Evolutionary conservation across 2,329 filamentous ascomycete genomes (phyloP).

Genomic region (Thelonectria rubi): DNA sequence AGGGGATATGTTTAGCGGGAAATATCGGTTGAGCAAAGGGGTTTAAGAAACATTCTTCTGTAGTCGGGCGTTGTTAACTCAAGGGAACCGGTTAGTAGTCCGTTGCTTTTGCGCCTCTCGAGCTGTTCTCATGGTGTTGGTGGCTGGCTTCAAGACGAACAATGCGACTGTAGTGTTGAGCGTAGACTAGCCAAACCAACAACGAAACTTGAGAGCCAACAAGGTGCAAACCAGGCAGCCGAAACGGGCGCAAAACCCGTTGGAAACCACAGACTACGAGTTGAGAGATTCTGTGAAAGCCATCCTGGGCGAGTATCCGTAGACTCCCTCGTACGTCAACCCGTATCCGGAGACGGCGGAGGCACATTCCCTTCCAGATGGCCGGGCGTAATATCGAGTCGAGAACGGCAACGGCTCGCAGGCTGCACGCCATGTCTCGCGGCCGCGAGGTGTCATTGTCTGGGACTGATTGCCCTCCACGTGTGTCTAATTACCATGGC

Average conservation of each 20-base stretch:
- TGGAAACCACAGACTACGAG: no score
- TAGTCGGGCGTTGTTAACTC: no score
- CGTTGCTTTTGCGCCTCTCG: neutral
- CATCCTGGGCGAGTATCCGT: neutral
- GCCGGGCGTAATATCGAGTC: neutral
- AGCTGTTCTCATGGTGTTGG: conserved; percentile 8
- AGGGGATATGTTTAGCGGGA: conserved; percentile 10
- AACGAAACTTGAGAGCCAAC: no score
- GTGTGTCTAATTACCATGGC: neutral
- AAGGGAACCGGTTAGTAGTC: no score
- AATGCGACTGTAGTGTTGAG: conserved; percentile 9
- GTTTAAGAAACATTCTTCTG: conserved; percentile 3
- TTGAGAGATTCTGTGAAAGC: neutral
- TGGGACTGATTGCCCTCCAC: conserved; percentile 27
- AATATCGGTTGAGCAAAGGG: conserved; percentile 3
- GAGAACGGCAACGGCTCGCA: neutral
- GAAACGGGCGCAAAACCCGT: neutral
- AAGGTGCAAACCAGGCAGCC: neutral
- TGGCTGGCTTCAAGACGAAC: neutral
- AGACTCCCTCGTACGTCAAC: no score
- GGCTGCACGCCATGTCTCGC: conserved; percentile 17
- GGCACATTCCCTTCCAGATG: no score
- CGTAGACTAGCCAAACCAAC: no score
- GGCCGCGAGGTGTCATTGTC: conserved; percentile 33
- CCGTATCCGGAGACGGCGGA: conserved; percentile 4